Evolutionary conservation across 2,329 filamentous ascomycete species (phyloP), one percentile per base, ranked within the genome.

Genomic region (Pseudocercospora crystallina): DNA sequence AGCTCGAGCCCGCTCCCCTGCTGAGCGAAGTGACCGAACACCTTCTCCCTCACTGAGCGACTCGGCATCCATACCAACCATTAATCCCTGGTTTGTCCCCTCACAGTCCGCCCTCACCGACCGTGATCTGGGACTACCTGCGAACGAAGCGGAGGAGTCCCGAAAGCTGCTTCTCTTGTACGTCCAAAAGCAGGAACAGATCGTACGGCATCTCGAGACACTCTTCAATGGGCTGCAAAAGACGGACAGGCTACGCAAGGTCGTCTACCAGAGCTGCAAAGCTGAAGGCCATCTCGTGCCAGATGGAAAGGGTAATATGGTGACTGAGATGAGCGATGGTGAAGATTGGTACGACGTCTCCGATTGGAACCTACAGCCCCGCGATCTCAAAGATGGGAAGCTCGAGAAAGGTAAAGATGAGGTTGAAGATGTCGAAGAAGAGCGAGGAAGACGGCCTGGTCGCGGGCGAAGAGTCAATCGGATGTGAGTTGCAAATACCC

Each of bases 291-390:
- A 92, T 65, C 69, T 84, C 12, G 81, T 84, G 43, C 43, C 45
- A 3, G 64, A 65, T 43, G 61, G 60, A 8, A 62, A 61, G 53
- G 64, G 63, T 5, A 63, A 60, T 15, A 51, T 58, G 55, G 57
- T 61, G 30, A 67, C 65, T 26, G 87, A 91, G 68, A 84, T 94
- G 84, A 90, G 86, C 43, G 89, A 95, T 66, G 88, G 88, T 9
- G 89, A 95, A 73, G 89, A 95, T 67, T 95, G 88, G 87, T 91
- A 90, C 65, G 89, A 95, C 69, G 82, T 81, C 64, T 85, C 89
- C 46, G 86, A 89, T 71, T 92, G 88, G 87, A 82, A 81, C 0
- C 69, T 94, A 42, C 50, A 53, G 40, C 37, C 47, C 2, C 47
- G 59, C 56, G 63, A 65, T 31, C 34, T 67, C 43, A 59, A 58